Evolutionary conservation across 768 basidiomycete species (phyloP), one percentile per base, ranked within the genome.

Genomic region (Boletus tomentosulus): DNA sequence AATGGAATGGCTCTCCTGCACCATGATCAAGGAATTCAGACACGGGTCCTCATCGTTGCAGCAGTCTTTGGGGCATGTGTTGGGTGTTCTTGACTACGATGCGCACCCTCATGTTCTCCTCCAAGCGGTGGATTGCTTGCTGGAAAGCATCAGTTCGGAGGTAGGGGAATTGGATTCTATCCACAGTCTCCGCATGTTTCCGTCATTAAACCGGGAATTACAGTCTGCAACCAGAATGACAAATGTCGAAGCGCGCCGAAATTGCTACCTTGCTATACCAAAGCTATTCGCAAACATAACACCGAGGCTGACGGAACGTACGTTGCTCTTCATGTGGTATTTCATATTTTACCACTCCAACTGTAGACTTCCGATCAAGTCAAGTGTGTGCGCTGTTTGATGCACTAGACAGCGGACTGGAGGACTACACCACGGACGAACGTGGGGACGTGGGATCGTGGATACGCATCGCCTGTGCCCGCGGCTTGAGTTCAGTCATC

Each of bases 361-460:
- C 15, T 33, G 28, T 55, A 89, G 88, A 72, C 57, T 59, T 87
- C 55, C 72, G 76, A 46, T 67, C 78, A 37, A 70, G 70, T 35
- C 57, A 74, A 35, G 73, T 85, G 48, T 69, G 73, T 51, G 63
- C 73, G 4, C 65, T 91, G 51, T 74, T 87, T 48, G 73, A 78
- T 50, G 77, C 80, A 19, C 65, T 91, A 35, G 68, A 86, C n/a
- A 67, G 64, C n/a, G 94, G 92, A 4, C 71, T 99, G 49, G 77
- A 82, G 19, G 95, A 99, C 73, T 99, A 98, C 66, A 88, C 91
- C 6, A 84, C 82, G 46, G 96, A 99, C 66, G 90, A 97, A 66
- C 85, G 96, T 59, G 96, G 96, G 4, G 97, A 99, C 66, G 88
- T 99, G 35, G 96, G 96, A 39, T 98, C 96, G 2, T 97, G 94